A percentile compares a stretch with the other conserved stretches of the same genome.
These are phyloP conservation scores for Uronychia binucleata DNA, from an alignment of 73 alveolate species.

Conservation along the genomic window DNA sequence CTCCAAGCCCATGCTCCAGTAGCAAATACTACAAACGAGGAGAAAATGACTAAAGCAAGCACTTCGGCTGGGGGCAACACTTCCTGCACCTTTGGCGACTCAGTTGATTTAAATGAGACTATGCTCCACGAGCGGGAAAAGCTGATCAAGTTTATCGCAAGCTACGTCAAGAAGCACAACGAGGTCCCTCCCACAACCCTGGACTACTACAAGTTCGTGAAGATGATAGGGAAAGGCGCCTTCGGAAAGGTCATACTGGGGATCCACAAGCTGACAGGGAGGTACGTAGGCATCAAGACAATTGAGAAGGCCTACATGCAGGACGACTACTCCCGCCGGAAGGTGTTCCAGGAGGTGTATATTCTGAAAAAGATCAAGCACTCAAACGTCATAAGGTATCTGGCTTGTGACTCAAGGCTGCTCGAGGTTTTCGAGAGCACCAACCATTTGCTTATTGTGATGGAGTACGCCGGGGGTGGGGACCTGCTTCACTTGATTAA, in stretches of 20 bases:
- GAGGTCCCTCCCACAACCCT: constrained; percentile 37
- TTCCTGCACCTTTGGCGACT: constrained; percentile 1
- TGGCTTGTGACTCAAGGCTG: constrained; percentile 36
- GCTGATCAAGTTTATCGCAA: constrained; percentile 24
- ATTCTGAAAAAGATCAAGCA: constrained; percentile 52
- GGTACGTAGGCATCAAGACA: constrained; percentile 92
- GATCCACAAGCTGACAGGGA: constrained; percentile 92
- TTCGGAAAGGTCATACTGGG: constrained; percentile 95
- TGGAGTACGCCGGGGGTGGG: constrained; percentile 68
- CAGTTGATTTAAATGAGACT: constrained; percentile 15
- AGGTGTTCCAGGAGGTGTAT: constrained; percentile 84
- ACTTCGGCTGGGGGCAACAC: constrained; percentile 4
- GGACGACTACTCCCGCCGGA: constrained; percentile 88
- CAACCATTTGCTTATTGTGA: constrained; percentile 39
- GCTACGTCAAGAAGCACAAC: constrained; percentile 33
- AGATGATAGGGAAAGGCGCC: constrained; percentile 95
- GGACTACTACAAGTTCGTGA: constrained; percentile 44
- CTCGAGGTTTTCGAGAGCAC: constrained; percentile 56
- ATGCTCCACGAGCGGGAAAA: constrained; percentile 31
- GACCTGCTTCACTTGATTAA: constrained; percentile 35
- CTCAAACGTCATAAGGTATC: constrained; percentile 27
- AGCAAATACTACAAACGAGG: background rate
- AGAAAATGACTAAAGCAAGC: constrained; percentile 26
- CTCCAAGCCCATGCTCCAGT: background rate
- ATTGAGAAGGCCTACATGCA: constrained; percentile 88